Evolutionary conservation across 2,329 filamentous ascomycete species (phyloP).

Genomic region (Rhexocercosporidium sp.): DNA sequence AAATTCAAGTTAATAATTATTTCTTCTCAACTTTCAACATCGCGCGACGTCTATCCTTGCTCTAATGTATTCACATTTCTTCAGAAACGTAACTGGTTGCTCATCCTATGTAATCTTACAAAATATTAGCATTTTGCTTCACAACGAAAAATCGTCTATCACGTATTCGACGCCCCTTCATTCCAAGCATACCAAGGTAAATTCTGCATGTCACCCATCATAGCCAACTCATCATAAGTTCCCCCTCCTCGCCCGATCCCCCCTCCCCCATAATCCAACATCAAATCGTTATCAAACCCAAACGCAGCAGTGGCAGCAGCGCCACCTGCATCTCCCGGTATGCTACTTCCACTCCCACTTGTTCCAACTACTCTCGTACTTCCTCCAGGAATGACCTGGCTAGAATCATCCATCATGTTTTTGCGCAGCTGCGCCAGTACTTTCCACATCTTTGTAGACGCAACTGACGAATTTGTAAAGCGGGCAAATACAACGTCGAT

Average conservation of each 20-base stretch:
- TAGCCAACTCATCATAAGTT: not conserved
- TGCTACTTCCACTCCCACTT: not conserved
- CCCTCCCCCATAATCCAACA: slow-evolving; percentile 18
- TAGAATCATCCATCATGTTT: slow-evolving; percentile 10
- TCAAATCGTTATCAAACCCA: slow-evolving; percentile 20
- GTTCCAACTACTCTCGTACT: not conserved
- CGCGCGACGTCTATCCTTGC: too few species aligned
- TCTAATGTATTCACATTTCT: too few species aligned
- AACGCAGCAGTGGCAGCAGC: not conserved
- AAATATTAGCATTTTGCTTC: not conserved
- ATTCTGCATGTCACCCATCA: not conserved
- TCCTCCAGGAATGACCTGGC: not conserved
- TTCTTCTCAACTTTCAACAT: too few species aligned
- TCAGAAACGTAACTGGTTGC: not conserved
- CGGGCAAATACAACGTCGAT: slow-evolving; percentile 22
- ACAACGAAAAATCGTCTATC: not conserved
- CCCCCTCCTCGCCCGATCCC: not conserved
- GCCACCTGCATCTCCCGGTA: not conserved
- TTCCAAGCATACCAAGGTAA: slow-evolving; percentile 5
- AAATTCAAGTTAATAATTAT: not conserved
- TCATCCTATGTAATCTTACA: not conserved
- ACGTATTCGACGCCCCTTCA: not conserved
- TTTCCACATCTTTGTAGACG: slow-evolving; percentile 25
- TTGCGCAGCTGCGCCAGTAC: slow-evolving; percentile 22
- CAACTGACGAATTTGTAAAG: slow-evolving; percentile 14